These are phyloP conservation scores for Wallacemonas collosoma DNA, from an alignment of 208 protist genomes.

Conservation along the genomic window DNA sequence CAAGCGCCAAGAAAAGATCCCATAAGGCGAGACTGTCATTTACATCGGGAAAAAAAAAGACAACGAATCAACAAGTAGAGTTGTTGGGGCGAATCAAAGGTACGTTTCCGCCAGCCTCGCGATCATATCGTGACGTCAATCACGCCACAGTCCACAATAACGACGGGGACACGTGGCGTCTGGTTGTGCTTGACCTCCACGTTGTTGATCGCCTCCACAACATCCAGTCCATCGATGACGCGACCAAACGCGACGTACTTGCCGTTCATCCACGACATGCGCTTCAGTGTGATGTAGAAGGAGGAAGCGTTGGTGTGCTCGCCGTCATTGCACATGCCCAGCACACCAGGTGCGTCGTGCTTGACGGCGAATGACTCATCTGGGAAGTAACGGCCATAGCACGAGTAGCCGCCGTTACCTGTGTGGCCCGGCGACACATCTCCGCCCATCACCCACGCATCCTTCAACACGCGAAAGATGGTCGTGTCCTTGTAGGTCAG, in stretches of 20 bases:
- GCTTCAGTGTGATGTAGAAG: slow-evolving; percentile 88
- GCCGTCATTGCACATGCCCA: slow-evolving; percentile 93
- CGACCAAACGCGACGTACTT: slow-evolving; percentile 96
- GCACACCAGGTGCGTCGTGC: slow-evolving; percentile 77
- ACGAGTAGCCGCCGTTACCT: slow-evolving; percentile 91
- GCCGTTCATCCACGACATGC: slow-evolving; percentile 90
- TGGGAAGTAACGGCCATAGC: slow-evolving; percentile 91
- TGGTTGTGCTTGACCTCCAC: slow-evolving; percentile 87
- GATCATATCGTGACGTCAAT: slow-evolving; percentile 65
- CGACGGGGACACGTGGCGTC: slow-evolving; percentile 51
- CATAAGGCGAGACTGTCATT: neutral
- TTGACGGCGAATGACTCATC: slow-evolving; percentile 94
- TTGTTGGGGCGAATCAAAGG: neutral
- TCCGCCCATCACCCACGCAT: slow-evolving; percentile 95
- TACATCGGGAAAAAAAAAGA: neutral
- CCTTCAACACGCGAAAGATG: slow-evolving; percentile 93
- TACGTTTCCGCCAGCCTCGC: too few species aligned
- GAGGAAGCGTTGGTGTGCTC: slow-evolving; percentile 84
- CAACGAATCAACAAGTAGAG: neutral
- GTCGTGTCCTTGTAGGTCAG: slow-evolving; percentile 90
- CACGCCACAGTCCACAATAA: slow-evolving; percentile 82
- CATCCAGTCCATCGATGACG: slow-evolving; percentile 91
- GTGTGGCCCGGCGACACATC: slow-evolving; percentile 83
- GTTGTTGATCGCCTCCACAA: slow-evolving; percentile 81
- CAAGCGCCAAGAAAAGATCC: neutral